phyloP scores from a whole-genome alignment of 345 rosid genomes.

The Isatis tinctoria region DNA sequence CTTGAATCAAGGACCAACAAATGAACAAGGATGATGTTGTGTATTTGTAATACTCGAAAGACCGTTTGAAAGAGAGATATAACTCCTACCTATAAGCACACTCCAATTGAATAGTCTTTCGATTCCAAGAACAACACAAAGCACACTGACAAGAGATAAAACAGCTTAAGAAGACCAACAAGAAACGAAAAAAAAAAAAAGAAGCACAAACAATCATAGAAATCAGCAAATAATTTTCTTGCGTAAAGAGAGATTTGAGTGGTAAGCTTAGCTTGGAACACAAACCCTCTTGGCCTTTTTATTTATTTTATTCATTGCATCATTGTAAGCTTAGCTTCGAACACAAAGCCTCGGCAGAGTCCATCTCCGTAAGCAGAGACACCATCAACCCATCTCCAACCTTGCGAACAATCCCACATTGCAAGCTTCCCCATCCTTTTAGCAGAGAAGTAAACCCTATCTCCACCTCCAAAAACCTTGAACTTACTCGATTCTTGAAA shows the following conservation, averaged over 20 bases:
- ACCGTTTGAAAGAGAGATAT: too few relatives aligned
- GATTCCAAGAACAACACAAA: background rate
- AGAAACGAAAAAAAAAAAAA: background rate
- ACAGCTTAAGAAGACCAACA: background rate
- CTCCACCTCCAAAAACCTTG: constrained; percentile 87
- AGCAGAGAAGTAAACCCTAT: constrained; percentile 73
- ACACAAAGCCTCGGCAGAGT: constrained; percentile 68
- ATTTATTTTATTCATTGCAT: constrained; percentile 44
- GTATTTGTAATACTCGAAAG: too few relatives aligned
- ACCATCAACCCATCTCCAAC: constrained; percentile 85
- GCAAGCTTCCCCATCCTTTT: constrained; percentile 71
- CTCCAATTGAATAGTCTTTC: constrained; percentile 8
- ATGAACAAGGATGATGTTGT: background rate
- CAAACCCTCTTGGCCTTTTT: too few relatives aligned
- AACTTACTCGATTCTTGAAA: constrained; percentile 76
- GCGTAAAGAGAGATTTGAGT: background rate
- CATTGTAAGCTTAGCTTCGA: constrained; percentile 53
- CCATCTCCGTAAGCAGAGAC: constrained; percentile 64
- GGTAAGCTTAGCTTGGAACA: too few relatives aligned
- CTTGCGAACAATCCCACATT: constrained; percentile 60
- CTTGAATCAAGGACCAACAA: background rate
- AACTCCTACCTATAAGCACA: background rate
- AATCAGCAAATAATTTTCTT: constrained; percentile 1
- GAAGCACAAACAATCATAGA: constrained; percentile 11
- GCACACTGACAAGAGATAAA: background rate